A percentile compares a stretch with the other conserved stretches of the same genome.
Conservation (phyloP, 345 rosid species). For the Syzygium aromaticum region DNA sequence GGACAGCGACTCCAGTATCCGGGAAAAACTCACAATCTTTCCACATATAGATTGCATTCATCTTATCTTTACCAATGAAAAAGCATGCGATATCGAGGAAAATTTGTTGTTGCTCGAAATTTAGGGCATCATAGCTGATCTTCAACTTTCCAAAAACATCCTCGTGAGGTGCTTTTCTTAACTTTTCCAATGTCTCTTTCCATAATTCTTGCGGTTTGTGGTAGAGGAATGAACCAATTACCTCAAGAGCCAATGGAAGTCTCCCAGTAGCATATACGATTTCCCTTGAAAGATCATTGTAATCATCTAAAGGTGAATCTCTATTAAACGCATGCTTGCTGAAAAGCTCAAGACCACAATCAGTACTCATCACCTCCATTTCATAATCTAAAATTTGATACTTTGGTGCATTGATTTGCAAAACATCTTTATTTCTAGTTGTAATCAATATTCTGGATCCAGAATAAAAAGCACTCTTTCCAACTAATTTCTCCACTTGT, state of each 20-base stretch:
- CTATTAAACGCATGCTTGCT: background rate
- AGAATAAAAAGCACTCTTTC: background rate
- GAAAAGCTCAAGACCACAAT: background rate
- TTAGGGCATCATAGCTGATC: background rate
- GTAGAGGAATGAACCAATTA: background rate
- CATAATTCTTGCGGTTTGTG: background rate
- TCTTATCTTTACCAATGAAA: background rate
- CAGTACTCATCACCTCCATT: background rate
- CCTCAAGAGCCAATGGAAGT: conserved; percentile 3
- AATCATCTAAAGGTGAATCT: background rate
- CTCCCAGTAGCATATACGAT: background rate
- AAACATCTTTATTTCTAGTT: background rate
- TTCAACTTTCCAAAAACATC: background rate
- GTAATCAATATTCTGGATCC: background rate
- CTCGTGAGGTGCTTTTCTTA: background rate
- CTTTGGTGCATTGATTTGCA: background rate
- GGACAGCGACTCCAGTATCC: background rate
- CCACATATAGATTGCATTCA: background rate
- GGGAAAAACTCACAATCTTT: background rate
- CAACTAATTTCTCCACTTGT: background rate
- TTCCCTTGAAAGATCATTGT: background rate
- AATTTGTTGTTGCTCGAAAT: accelerated
- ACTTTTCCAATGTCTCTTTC: background rate
- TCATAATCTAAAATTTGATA: background rate
- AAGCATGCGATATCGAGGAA: conserved; percentile 5